A percentile compares a stretch with the other conserved stretches of the same genome.
phyloP scores from a whole-genome alignment of 257 asterid genomes.

The Solanum lycopersicoides region DNA sequence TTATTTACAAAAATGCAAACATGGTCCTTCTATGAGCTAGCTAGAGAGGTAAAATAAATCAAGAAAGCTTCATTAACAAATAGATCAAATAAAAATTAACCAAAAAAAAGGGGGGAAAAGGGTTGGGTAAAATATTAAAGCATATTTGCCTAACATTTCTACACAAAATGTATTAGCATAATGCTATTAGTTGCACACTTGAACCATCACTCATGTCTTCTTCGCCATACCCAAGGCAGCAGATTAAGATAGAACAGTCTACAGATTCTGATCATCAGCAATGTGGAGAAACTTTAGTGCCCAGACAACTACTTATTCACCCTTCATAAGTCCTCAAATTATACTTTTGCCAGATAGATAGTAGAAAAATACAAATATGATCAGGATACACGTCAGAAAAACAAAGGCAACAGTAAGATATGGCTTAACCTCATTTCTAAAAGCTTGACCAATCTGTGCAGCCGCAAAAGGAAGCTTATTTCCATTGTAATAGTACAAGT shows the following conservation, averaged over 20 bases:
- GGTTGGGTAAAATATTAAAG: background rate
- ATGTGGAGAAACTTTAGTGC: background rate
- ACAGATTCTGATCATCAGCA: background rate
- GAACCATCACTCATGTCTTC: background rate
- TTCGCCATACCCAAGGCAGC: background rate
- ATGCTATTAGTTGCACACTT: background rate
- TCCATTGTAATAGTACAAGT: conserved; percentile 58
- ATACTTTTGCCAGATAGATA: background rate
- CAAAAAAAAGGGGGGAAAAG: background rate
- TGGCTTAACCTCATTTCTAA: conserved; percentile 51
- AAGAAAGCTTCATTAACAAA: background rate
- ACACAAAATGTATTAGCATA: background rate
- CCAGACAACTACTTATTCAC: background rate
- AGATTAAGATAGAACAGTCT: background rate
- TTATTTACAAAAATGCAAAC: background rate
- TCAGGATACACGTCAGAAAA: background rate
- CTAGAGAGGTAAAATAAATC: background rate
- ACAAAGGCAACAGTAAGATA: background rate
- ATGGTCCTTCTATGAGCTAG: background rate
- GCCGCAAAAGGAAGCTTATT: conserved; percentile 77
- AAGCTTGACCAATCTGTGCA: conserved; percentile 87
- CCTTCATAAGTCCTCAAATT: background rate
- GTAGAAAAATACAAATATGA: background rate
- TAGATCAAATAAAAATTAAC: background rate
- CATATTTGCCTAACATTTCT: background rate